Base-by-base conservation (phyloP, 2,329 filamentous ascomycete genomes). In the Aspergillus sp. region DNA sequence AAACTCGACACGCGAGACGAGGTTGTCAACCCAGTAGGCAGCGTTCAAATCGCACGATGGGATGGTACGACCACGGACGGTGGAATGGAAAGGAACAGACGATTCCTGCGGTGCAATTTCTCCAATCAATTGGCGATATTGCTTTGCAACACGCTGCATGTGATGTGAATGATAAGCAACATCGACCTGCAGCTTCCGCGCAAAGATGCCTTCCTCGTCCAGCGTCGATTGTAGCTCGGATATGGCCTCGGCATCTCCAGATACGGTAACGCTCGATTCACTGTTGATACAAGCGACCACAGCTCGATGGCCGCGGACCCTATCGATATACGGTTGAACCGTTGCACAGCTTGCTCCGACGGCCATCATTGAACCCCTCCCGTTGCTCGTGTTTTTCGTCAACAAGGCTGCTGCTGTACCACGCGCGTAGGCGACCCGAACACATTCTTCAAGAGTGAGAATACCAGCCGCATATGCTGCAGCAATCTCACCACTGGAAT, bases 161-260 rank as follows among this genome's bases (percentile, higher is more conserved):
- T 74, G 69, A 23, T 61, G 59, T 1, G 67, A 70, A 50, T 75
- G 72, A 46, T 73, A 75, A 0, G 73, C 71, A 2, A 51, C 63
- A 20, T 69, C 64, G 3, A 74, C 69, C 19, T 47, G 49, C 13
- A 59, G 44, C 23, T 20, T 37, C n/a, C 54, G 45, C 3, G 32
- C 25, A 32, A 54, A 56, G 4, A 41, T 44, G 3, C 35, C 25
- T 13, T 50, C 20, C 2, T 41, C 42, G 3, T 49, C 33, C 15
- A 54, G 30, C 4, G 41, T 12, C 12, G 20, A 15, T 22, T 49
- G 30, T 2, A 44, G 23, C 17, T 51, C 42, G 1, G 43, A 17
- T 7, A 59, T 43, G 7, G 48, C 48, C 13, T 13, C 25, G 1
- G 19, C 17, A 37, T 53, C 51, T 10, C 51, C 51, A 9, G 43